Conservation (phyloP, 345 rosid species). For the Dipteronia dyeriana region DNA sequence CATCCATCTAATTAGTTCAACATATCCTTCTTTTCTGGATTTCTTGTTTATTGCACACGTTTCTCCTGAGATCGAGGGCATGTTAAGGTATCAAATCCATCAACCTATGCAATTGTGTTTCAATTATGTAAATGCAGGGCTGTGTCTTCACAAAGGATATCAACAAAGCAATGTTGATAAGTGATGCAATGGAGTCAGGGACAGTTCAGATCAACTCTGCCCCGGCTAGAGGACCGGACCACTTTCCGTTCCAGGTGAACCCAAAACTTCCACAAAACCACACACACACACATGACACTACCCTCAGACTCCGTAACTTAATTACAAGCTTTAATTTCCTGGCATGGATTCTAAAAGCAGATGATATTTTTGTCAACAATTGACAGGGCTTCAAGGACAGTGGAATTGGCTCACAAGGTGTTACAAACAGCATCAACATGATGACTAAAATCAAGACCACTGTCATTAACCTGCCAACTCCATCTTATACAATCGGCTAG, state of each 20-base stretch:
- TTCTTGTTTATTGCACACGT: too few species aligned
- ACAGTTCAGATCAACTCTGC: conserved; percentile 99
- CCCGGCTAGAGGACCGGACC: conserved; percentile 99
- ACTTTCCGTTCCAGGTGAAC: conserved; percentile 96
- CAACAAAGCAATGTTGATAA: conserved; percentile 82
- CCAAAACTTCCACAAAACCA: too few species aligned
- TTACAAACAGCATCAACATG: conserved; percentile 95
- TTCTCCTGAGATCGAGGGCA: neutral
- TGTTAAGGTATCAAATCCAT: neutral
- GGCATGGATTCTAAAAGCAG: neutral
- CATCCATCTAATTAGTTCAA: neutral
- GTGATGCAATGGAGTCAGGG: conserved; percentile 99
- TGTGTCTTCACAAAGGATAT: conserved; percentile 93
- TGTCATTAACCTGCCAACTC: conserved; percentile 86
- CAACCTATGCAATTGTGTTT: neutral
- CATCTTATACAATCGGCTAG: conserved; percentile 95
- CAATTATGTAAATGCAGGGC: conserved; percentile 48
- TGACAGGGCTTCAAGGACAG: conserved; percentile 93
- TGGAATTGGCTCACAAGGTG: conserved; percentile 97
- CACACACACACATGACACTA: neutral
- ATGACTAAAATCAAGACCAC: conserved; percentile 94
- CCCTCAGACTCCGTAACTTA: neutral
- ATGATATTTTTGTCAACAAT: neutral
- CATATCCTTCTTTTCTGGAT: too few species aligned
- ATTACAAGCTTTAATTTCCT: too few species aligned